phyloP scores from a whole-genome alignment of 2,329 filamentous ascomycete genomes.

The Mollisiaceae sp. region DNA sequence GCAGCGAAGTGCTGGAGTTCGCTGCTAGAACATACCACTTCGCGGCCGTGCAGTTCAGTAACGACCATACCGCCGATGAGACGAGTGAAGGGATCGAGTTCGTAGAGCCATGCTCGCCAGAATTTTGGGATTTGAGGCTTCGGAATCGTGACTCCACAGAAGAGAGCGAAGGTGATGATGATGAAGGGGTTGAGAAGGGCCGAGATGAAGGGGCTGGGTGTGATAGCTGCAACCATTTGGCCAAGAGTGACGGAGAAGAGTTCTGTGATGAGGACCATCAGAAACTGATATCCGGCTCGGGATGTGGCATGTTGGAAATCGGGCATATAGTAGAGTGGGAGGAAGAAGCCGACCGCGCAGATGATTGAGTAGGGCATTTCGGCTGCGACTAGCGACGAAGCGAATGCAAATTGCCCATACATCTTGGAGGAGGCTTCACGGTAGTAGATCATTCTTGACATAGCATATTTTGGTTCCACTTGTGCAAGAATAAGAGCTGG shows the following conservation, averaged over 20 bases:
- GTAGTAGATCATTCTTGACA: slow-evolving; percentile 82
- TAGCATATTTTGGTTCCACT: slow-evolving; percentile 82
- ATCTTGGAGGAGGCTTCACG: slow-evolving; percentile 86
- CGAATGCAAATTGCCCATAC: slow-evolving; percentile 82
- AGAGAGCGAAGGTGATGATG: slow-evolving; percentile 81
- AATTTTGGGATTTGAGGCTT: slow-evolving; percentile 77
- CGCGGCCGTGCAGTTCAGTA: slow-evolving; percentile 71
- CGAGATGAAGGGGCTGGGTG: slow-evolving; percentile 78
- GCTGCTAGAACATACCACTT: slow-evolving; percentile 61
- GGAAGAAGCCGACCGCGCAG: slow-evolving; percentile 80
- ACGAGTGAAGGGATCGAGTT: slow-evolving; percentile 83
- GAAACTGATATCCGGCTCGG: slow-evolving; percentile 84
- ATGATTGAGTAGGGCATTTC: slow-evolving; percentile 85
- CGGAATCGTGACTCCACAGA: slow-evolving; percentile 87
- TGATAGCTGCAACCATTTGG: slow-evolving; percentile 77
- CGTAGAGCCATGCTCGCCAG: slow-evolving; percentile 81
- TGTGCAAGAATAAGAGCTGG: slow-evolving; percentile 83
- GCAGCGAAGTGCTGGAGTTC: slow-evolving; percentile 75
- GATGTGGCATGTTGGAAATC: slow-evolving; percentile 67
- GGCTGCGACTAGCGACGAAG: slow-evolving; percentile 76
- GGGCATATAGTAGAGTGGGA: slow-evolving; percentile 85
- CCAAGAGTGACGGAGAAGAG: slow-evolving; percentile 82
- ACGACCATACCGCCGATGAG: slow-evolving; percentile 81
- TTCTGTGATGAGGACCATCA: slow-evolving; percentile 83
- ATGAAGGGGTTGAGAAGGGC: slow-evolving; percentile 82